Percentiles rank a stretch among this genome's conserved stretches.
These are phyloP conservation scores for Cyberlindnera suaveolens DNA, from an alignment of 805 yeast genomes.

Conservation along the genomic window DNA sequence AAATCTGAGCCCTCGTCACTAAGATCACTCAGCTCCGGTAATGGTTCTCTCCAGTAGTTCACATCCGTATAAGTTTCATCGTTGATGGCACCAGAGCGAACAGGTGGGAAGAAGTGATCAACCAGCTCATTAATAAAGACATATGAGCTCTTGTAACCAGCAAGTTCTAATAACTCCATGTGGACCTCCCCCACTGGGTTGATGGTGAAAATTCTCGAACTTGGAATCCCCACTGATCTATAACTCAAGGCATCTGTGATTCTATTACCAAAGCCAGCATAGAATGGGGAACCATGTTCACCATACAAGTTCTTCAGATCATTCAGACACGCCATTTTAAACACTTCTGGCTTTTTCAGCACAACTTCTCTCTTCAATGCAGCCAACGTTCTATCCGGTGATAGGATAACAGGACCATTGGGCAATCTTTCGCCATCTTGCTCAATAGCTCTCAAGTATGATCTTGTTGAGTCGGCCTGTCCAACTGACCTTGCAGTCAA, in stretches of 20 bases:
- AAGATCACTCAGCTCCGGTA: slow-evolving; percentile 54
- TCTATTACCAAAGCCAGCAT: slow-evolving; percentile 96
- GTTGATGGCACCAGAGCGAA: slow-evolving; percentile 25
- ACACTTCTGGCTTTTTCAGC: slow-evolving; percentile 93
- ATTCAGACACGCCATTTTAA: slow-evolving; percentile 92
- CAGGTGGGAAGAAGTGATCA: slow-evolving; percentile 96
- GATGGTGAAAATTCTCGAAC: slow-evolving; percentile 90
- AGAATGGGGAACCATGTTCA: slow-evolving; percentile 67
- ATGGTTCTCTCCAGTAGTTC: slow-evolving; percentile 87
- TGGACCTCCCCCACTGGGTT: slow-evolving; percentile 96
- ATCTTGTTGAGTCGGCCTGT: slow-evolving; percentile 86
- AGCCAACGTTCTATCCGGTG: slow-evolving; percentile 96
- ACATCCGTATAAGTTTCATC: slow-evolving; percentile 67
- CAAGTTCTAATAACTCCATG: slow-evolving; percentile 90
- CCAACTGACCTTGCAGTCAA: slow-evolving; percentile 95
- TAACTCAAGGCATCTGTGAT: slow-evolving; percentile 96
- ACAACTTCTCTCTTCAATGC: slow-evolving; percentile 90
- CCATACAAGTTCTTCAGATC: slow-evolving; percentile 75
- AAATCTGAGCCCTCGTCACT: slow-evolving; percentile 37
- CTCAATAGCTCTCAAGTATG: slow-evolving; percentile 68
- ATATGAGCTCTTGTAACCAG: slow-evolving; percentile 87
- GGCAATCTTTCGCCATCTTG: slow-evolving; percentile 78
- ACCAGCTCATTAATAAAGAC: slow-evolving; percentile 88
- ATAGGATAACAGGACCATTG: slow-evolving; percentile 84
- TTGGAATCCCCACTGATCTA: slow-evolving; percentile 88